phyloP scores from a whole-genome alignment of 345 rosid species.

The Ceriops zippeliana region DNA sequence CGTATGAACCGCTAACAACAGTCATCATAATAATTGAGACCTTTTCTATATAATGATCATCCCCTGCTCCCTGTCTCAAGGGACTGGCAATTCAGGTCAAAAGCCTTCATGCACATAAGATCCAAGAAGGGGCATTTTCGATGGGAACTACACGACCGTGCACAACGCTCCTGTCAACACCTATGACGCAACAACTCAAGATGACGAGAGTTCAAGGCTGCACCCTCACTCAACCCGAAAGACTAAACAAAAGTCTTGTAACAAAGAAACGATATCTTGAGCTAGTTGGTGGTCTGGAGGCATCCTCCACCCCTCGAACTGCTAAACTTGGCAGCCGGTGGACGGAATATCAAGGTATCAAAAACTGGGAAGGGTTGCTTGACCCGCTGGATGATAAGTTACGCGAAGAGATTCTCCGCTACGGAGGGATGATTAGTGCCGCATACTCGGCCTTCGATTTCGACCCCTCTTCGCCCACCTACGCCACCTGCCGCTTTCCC shows the following conservation, averaged over 20 bases:
- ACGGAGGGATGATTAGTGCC: conserved; percentile 76
- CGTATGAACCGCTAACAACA: not conserved
- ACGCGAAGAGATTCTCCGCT: conserved; percentile 73
- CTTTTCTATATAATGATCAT: not conserved
- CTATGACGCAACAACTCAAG: not conserved
- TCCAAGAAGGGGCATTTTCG: conserved; percentile 7
- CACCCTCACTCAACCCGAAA: conserved; percentile 17
- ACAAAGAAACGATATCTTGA: not conserved
- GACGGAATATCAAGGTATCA: not conserved
- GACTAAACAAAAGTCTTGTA: conserved; percentile 5
- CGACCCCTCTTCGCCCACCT: conserved; percentile 61
- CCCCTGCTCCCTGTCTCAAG: too few species aligned
- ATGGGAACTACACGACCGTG: conserved; percentile 23
- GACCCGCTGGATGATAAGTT: conserved; percentile 39
- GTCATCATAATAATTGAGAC: not conserved
- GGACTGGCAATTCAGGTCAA: not conserved
- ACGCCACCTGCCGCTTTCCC: conserved; percentile 53
- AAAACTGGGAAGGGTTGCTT: conserved; percentile 9
- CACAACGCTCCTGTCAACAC: conserved; percentile 6
- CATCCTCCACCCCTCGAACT: not conserved
- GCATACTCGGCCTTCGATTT: conserved; percentile 76
- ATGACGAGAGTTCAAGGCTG: conserved; percentile 4
- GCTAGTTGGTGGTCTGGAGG: not conserved
- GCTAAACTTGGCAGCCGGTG: not conserved
- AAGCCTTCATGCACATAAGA: not conserved